Conservation (phyloP, 1,284 basidiomycete species). For the Rhodotorula sp. region DNA sequence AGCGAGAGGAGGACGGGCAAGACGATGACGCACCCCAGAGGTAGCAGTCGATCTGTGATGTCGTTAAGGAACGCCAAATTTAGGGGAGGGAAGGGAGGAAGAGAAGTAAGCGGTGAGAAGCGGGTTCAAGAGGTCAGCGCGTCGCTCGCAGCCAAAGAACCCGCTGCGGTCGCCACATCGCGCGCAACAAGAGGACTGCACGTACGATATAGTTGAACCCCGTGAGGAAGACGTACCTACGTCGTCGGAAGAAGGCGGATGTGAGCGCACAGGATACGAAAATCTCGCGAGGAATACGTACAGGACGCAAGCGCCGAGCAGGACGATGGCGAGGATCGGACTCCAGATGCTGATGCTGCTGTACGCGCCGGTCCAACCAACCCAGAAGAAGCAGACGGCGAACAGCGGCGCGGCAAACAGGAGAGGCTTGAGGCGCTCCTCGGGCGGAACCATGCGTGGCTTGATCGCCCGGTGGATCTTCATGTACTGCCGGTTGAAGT, state of each 20-base stretch:
- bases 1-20: slow-evolving; percentile 50
- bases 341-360: slow-evolving; percentile 34
- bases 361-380: slow-evolving; percentile 46
- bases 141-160: no score
- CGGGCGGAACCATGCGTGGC: slow-evolving; percentile 45
- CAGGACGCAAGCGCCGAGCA: slow-evolving; percentile 33
- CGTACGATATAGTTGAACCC: slow-evolving; percentile 36
- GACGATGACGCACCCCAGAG: slow-evolving; percentile 53
- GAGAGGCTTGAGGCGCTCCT: slow-evolving; percentile 45
- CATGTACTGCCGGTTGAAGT: slow-evolving; percentile 45
- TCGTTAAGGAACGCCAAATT: slow-evolving; percentile 46
- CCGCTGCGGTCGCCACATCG: no score
- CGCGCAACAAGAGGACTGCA: no score
- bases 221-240: slow-evolving; percentile 36
- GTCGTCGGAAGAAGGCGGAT: no score
- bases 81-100: slow-evolving; percentile 16
- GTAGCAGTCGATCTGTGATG: neutral
- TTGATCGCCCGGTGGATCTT: slow-evolving; percentile 31
- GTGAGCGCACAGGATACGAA: no score
- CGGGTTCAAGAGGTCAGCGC: neutral
- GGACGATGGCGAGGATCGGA: slow-evolving; percentile 36
- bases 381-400: slow-evolving; percentile 53
- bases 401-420: slow-evolving; percentile 49
- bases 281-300: slow-evolving; percentile 46
- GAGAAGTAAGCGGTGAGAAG: neutral